Conservation (phyloP, 208 protist genomes). For the Wallacemonas collosoma region DNA sequence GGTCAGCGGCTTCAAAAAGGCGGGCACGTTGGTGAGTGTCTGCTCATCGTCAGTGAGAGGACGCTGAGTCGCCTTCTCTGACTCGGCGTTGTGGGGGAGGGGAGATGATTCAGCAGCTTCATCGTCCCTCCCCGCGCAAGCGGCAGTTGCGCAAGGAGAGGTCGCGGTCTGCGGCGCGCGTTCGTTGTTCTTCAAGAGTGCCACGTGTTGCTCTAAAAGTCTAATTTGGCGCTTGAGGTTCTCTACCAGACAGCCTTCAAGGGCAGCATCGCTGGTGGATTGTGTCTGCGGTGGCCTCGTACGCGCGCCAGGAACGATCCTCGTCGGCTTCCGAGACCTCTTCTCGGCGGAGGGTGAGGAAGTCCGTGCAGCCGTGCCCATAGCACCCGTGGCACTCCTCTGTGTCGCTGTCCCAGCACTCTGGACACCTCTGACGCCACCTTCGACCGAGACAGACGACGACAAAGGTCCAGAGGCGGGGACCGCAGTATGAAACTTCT, state of each 20-base stretch:
- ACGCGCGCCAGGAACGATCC: not conserved
- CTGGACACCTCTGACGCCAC: not conserved
- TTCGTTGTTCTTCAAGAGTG: conserved; percentile 26
- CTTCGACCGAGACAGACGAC: not conserved
- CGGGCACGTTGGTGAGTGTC: not conserved
- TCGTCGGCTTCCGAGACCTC: not conserved
- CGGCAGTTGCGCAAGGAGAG: not conserved
- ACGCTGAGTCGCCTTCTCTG: not conserved
- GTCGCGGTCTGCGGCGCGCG: not conserved
- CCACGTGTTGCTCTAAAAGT: conserved; percentile 63
- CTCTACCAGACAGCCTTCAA: conserved; percentile 53
- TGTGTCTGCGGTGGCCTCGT: not conserved
- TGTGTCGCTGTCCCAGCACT: not conserved
- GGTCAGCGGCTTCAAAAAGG: not conserved
- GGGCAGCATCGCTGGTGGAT: not conserved
- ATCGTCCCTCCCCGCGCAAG: too few species aligned
- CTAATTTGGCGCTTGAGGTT: conserved; percentile 75
- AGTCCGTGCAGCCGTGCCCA: not conserved
- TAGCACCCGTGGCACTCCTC: too few species aligned
- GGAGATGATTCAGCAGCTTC: too few species aligned
- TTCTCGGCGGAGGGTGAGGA: not conserved
- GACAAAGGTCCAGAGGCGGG: not conserved
- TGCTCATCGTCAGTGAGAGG: not conserved
- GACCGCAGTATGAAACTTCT: not conserved
- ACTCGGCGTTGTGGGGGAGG: not conserved